A percentile compares a stretch with the other conserved stretches of the same genome.
Conservation (phyloP, 805 yeast species). For the Yarrowia yakushimensis region DNA sequence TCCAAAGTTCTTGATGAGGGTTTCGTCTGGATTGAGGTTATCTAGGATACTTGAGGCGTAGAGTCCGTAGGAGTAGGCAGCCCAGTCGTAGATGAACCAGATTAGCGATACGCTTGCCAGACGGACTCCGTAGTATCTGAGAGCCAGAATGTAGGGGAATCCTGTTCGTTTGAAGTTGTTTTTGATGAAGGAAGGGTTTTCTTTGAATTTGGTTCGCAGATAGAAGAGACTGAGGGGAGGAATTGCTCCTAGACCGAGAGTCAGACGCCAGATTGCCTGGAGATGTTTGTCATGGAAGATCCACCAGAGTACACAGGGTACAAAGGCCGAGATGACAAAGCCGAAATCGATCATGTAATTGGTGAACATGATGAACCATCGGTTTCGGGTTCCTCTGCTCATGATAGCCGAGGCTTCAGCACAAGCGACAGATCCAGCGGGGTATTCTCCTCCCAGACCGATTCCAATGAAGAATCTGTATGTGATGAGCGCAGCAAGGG, state of each 20-base stretch:
- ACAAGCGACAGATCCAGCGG: constrained; percentile 91
- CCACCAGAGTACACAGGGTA: constrained; percentile 84
- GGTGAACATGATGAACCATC: constrained; percentile 87
- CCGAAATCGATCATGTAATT: constrained; percentile 84
- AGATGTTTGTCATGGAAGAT: constrained; percentile 70
- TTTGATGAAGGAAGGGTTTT: constrained; percentile 67
- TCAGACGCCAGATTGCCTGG: constrained; percentile 85
- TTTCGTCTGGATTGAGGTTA: constrained; percentile 55
- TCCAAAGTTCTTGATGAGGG: constrained; percentile 73
- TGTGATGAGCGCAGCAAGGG: constrained; percentile 81
- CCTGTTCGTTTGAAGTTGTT: constrained; percentile 60
- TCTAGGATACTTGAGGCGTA: constrained; percentile 71
- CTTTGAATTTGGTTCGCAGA: constrained; percentile 71
- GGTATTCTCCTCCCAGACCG: constrained; percentile 94
- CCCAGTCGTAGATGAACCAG: constrained; percentile 92
- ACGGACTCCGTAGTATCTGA: constrained; percentile 84
- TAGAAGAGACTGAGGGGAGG: constrained; percentile 77
- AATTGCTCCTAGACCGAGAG: constrained; percentile 85
- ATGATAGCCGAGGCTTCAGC: constrained; percentile 82
- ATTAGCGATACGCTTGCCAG: constrained; percentile 63
- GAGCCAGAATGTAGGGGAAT: constrained; percentile 63
- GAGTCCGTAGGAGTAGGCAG: constrained; percentile 81
- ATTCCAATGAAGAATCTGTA: constrained; percentile 86
- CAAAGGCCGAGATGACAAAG: constrained; percentile 77
- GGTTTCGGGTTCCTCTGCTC: constrained; percentile 76